These are phyloP conservation scores for Melampsora larici-populina DNA, from an alignment of 1,284 basidiomycete genomes.

Conservation along the genomic window DNA sequence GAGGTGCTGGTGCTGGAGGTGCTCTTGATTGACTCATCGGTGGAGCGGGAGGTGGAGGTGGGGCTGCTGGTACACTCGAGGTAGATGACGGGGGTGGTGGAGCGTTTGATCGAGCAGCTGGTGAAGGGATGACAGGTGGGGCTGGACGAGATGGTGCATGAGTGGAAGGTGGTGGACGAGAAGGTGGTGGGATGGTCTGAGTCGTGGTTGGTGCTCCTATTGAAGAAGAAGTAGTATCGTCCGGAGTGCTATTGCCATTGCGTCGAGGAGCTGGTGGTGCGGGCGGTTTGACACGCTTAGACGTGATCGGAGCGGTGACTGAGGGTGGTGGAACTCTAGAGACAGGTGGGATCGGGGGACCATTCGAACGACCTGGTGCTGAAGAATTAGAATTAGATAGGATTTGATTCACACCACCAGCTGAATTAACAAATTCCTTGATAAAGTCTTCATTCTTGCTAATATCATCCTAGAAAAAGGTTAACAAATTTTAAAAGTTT, in stretches of 20 bases:
- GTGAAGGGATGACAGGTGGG: not conserved
- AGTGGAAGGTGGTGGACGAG: not conserved
- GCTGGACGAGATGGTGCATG: not conserved
- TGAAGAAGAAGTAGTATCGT: too few species aligned
- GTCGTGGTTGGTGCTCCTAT: not conserved
- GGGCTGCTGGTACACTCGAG: not conserved
- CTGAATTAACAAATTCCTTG: constrained; percentile 70
- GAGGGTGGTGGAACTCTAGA: constrained; percentile 15
- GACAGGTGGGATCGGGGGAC: not conserved
- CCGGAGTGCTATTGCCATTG: not conserved
- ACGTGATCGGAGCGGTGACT: constrained; percentile 5
- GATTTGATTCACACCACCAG: constrained; percentile 54
- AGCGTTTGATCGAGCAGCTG: not conserved
- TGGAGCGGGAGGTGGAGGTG: constrained; percentile 18
- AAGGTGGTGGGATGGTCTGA: not conserved
- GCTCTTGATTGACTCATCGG: not conserved
- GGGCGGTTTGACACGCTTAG: constrained; percentile 9
- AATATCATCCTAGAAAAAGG: constrained; percentile 57
- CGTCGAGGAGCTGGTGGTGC: constrained; percentile 5
- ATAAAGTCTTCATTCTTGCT: constrained; percentile 82
- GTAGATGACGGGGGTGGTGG: constrained; percentile 1
- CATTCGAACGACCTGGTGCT: constrained; percentile 60
- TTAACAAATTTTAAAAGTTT: not conserved
- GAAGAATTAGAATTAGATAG: constrained; percentile 60
- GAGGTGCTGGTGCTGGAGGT: constrained; percentile 6